Evolutionary conservation across 805 yeast species (phyloP), one percentile per base, ranked within the genome.

Genomic region (Wickerhamiella azymoides): DNA sequence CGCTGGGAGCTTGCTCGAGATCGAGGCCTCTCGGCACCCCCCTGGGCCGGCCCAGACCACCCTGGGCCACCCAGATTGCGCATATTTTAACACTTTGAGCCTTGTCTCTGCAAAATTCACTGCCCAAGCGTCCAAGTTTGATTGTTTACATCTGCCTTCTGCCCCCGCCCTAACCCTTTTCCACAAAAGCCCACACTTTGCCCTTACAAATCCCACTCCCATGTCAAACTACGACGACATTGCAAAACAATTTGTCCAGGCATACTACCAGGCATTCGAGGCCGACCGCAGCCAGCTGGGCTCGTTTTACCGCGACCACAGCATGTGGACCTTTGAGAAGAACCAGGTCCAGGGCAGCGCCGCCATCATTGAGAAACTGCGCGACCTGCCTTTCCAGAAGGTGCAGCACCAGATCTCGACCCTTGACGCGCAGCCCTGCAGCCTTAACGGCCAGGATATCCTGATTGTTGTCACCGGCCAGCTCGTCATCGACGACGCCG

Each of bases 381-480:
- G 77, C 21, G 75, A 86, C 33, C 74, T 92, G 58, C 96, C 96
- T 44, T 92, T 92, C 73, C 80, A 75, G 63, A 86, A 86, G 68
- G 96, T 92, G 48, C 80, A 76, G 43, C 99, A 92, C 71, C 76
- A 93, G 69, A 81, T 92, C 61, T 79, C 94, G 46, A 89, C 97
- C 38, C 74, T 92, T 61, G 97, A 92, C 60, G 97, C 97, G 39
- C 98, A 92, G 69, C 98, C 98, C 42, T 95, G 93, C 33, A 81
- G 94, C 48, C 84, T 94, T 49, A 76, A 71, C 57, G 89, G 92
- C 51, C 68, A 66, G 26, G 96, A 89, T 62, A 94, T 92, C 47
- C 72, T 92, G 57, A 97, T 89, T 45, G 80, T 92, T 92, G 96
- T 92, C 57, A 92, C 98, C 46, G 98, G 98, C 52, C 96, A 84